Percentiles rank a stretch among this genome's conserved stretches.
phyloP scores from a whole-genome alignment of 208 protist genomes.

The Strigomonas culicis region DNA sequence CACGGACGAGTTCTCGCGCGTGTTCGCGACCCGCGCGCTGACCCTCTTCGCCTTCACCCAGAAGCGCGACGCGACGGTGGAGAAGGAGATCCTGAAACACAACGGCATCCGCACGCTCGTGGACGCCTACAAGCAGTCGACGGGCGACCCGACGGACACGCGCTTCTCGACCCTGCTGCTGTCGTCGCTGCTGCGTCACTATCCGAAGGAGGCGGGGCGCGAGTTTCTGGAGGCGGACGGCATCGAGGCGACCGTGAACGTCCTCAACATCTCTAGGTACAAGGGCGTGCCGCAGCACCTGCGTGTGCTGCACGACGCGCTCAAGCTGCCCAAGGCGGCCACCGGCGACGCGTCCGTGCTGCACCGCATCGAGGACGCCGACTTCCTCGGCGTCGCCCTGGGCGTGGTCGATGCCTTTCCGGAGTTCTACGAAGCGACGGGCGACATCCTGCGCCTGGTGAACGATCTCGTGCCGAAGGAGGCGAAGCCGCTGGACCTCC shows the following conservation, averaged over 20 bases:
- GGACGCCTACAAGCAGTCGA: slow-evolving; percentile 76
- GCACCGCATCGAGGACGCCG: slow-evolving; percentile 60
- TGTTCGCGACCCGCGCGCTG: slow-evolving; percentile 74
- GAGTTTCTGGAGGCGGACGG: slow-evolving; percentile 77
- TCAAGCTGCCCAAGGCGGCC: slow-evolving; percentile 48
- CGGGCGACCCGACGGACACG: slow-evolving; percentile 85
- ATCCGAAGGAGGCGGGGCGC: slow-evolving; percentile 67
- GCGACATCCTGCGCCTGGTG: slow-evolving; percentile 55
- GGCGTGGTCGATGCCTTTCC: slow-evolving; percentile 81
- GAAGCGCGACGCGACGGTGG: slow-evolving; percentile 69
- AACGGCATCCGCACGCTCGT: slow-evolving; percentile 70
- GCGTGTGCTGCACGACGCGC: slow-evolving; percentile 73
- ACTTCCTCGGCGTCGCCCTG: slow-evolving; percentile 78
- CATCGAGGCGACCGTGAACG: slow-evolving; percentile 72
- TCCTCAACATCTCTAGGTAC: slow-evolving; percentile 80
- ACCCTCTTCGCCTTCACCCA: slow-evolving; percentile 83
- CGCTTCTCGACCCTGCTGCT: slow-evolving; percentile 80
- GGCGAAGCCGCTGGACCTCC: slow-evolving; percentile 60
- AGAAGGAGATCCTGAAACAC: slow-evolving; percentile 64
- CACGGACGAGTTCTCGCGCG: slow-evolving; percentile 63
- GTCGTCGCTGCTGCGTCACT: slow-evolving; percentile 84
- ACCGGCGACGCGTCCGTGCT: slow-evolving; percentile 32
- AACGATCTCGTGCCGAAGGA: slow-evolving; percentile 52
- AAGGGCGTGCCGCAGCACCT: slow-evolving; percentile 90
- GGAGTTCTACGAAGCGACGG: slow-evolving; percentile 77